Evolutionary conservation across 805 yeast genomes (phyloP), one percentile per base, ranked within the genome.

Genomic region (Ogataea glucozyma): DNA sequence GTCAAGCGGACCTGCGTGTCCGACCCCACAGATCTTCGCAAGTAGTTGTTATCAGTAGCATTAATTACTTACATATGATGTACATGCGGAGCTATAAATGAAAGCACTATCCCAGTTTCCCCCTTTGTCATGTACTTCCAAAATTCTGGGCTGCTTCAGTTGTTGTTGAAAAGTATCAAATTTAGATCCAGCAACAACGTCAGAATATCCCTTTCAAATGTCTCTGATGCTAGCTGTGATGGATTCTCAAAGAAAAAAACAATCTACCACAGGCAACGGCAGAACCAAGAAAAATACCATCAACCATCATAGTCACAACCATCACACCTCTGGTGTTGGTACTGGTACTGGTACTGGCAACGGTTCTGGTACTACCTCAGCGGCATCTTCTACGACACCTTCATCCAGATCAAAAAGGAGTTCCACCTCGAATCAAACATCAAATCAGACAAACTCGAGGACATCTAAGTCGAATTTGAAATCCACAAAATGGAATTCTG

Each of bases 231-330:
- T 34, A 23, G 38, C 22, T 29, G 38, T 34, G 21, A 24, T 34
- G 38, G 38, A 31, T 16, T 38, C 41, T 10, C 38, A 34, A 11
- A 34, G 38, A 26, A 46, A 33, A 24, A 39, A 39, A n/a, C 31
- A 30, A 31, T 16, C 31, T 12, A 18, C 37, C 3, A 8, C 38
- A 8, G 35, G 17, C 36, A 39, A 34, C 22, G 21, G 24, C 12
- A 34, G 38, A 34, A 23, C 38, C 6, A 34, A 34, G 13, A 34
- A 34, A 16, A 34, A 23, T 14, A 16, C 38, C 6, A 12, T 30
- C 22, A n/a, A 14, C 19, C 32, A 38, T 38, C 43, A 37, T 31
- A 23, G 26, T 33, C 30, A 38, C 12, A 37, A 39, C 19, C 42
- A 31, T 16, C 31, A 30, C 16, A n/a, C n/a, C n/a, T n/a, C n/a